Percentiles rank a stretch among this genome's conserved stretches.
phyloP scores from a whole-genome alignment of 2,329 filamentous ascomycete species.

The Venturia aucupariae region DNA sequence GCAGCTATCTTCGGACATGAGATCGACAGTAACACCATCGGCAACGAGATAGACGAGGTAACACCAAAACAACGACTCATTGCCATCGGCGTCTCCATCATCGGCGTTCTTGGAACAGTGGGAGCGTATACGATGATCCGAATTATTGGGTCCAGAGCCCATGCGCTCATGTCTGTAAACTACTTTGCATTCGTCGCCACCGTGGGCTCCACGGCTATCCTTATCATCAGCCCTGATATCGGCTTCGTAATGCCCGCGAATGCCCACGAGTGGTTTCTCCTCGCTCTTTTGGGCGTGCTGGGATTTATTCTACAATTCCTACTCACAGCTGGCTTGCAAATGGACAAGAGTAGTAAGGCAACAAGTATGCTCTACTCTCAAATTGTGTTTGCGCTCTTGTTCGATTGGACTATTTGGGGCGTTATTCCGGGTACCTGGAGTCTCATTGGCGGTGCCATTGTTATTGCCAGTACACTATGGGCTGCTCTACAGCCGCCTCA shows the following conservation, averaged over 20 bases:
- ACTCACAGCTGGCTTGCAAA: slow-evolving; percentile 10
- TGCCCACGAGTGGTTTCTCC: slow-evolving; percentile 1
- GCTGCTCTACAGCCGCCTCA: slow-evolving; percentile 2
- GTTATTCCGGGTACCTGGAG: slow-evolving; percentile 7
- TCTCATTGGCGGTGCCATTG: slow-evolving; percentile 12
- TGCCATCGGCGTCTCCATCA: slow-evolving; percentile 9
- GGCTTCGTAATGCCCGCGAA: slow-evolving; percentile 2
- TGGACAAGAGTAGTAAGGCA: slow-evolving; percentile 13
- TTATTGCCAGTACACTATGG: slow-evolving; percentile 11
- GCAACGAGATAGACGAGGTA: slow-evolving; percentile 15
- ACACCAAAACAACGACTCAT: slow-evolving; percentile 9
- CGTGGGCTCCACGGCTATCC: slow-evolving; percentile 6
- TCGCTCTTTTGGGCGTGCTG: slow-evolving; percentile 3
- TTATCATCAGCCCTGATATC: slow-evolving; percentile 7
- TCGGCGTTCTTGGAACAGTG: slow-evolving; percentile 4
- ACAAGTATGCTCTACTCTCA: slow-evolving; percentile 13
- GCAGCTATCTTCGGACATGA: slow-evolving; percentile 7
- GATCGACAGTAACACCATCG: slow-evolving; percentile 5
- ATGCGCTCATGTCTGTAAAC: slow-evolving; percentile 12
- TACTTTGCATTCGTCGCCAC: slow-evolving; percentile 12
- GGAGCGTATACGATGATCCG: slow-evolving; percentile 14
- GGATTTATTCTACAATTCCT: slow-evolving; percentile 11
- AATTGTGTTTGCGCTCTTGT: slow-evolving; percentile 9
- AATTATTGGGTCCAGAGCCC: slow-evolving; percentile 9
- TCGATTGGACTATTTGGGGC: slow-evolving; percentile 13